A percentile compares a stretch with the other conserved stretches of the same genome.
Evolutionary conservation across 306 rosid species (phyloP).

Genomic region (Trifolium subterraneum): DNA sequence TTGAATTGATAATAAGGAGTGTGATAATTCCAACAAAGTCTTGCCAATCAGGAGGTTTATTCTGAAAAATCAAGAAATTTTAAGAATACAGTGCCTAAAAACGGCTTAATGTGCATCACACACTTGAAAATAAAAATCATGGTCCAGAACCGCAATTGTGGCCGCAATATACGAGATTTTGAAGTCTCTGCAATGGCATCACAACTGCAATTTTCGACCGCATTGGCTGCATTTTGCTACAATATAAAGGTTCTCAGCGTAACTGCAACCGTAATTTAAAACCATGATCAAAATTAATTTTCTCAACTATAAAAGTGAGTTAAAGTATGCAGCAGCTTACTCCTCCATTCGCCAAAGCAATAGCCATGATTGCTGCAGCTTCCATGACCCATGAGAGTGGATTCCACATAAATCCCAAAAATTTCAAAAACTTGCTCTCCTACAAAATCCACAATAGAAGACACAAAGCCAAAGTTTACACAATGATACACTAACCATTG

Average conservation of each 20-base stretch:
- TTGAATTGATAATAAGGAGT: not conserved
- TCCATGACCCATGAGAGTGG: not conserved
- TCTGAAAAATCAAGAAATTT: not conserved
- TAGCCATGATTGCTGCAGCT: slow-evolving; percentile 17
- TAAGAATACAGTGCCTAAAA: not conserved
- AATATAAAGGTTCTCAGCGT: not conserved
- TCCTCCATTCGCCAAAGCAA: slow-evolving; percentile 92
- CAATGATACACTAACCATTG: not conserved
- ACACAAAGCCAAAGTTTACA: not conserved
- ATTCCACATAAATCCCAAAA: not conserved
- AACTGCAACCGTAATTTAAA: not conserved
- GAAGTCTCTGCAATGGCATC: not conserved
- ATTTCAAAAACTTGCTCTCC: not conserved
- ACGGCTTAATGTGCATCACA: not conserved
- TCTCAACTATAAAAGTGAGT: slow-evolving; percentile 4
- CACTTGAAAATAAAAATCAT: too few relatives aligned
- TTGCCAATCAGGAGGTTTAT: not conserved
- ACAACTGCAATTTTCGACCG: too few relatives aligned
- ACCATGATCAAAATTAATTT: not conserved
- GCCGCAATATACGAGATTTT: too few relatives aligned
- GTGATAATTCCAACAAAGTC: not conserved
- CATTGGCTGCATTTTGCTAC: not conserved
- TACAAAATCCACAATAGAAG: not conserved
- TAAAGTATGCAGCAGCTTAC: slow-evolving; percentile 46
- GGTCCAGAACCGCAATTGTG: not conserved